Evolutionary conservation across 441 rosid genomes (phyloP), one percentile per base, ranked within the genome.

Genomic region (Flueggea neowawraea): DNA sequence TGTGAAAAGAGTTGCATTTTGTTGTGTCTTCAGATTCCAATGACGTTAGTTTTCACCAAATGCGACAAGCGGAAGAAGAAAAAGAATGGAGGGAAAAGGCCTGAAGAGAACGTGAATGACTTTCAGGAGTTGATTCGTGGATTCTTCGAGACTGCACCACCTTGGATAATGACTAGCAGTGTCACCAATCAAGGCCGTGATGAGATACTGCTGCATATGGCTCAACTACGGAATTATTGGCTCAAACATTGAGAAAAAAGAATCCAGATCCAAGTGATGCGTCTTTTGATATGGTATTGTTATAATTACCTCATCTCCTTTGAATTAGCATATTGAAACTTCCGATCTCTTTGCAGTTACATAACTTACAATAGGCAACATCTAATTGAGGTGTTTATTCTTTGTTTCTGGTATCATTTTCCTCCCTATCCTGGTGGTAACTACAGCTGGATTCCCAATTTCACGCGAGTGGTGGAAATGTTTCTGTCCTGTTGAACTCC

Each of bases 131-230:
- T 90, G 82, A 88, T 90, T 64, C 73, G 69, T 2, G 86, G 92
- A 54, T 93, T 72, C 81, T 93, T 93, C 67, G 71, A 82, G 61
- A 79, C 95, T 5, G 74, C 87, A 15, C 98, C 98, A 1, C 98
- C 98, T 10, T 93, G 97, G 98, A 93, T 93, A 60, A 88, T 90
- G 98, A 93, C 98, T 16, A 93, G 98, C 82, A 84, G 98, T 57
- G 89, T 86, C 63, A 85, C 98, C 2, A 85, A 86, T 78, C 94
- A 90, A 78, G 98, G 98, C 31, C 92, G 96, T 58, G 98, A 90
- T 68, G 98, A 93, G 82, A 87, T 93, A 67, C 75, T 93, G 51
- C 68, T 93, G 73, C 97, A 90, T 77, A 85, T 90, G 90, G 97
- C 98, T 71, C 98, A 93, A 71, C 73, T 93, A 66, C 77, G 95